phyloP scores from a whole-genome alignment of 768 basidiomycete genomes.

The Pisolithus sp. region DNA sequence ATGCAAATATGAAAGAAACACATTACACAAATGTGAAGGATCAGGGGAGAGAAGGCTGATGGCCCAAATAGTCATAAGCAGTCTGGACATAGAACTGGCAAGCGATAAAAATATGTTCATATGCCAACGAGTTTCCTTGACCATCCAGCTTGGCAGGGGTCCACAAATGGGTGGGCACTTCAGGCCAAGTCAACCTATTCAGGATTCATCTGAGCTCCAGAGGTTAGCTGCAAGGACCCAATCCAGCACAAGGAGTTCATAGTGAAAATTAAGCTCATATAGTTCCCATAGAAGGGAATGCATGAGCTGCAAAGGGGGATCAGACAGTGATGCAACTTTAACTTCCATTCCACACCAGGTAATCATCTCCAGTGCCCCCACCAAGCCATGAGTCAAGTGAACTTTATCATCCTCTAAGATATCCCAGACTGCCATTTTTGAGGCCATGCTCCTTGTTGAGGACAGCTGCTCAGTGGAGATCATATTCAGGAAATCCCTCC shows the following conservation, averaged over 20 bases:
- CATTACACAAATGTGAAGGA: no score
- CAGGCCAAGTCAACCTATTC: neutral
- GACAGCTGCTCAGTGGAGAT: neutral
- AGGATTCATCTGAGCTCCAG: neutral
- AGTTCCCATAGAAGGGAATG: conserved; percentile 17
- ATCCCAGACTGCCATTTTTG: neutral
- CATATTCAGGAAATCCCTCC: no score
- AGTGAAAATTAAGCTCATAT: conserved; percentile 14
- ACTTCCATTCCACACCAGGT: neutral
- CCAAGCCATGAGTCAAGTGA: neutral
- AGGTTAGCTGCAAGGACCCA: neutral
- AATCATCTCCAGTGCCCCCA: neutral
- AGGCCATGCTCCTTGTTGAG: neutral
- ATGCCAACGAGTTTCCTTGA: neutral
- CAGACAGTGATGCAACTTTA: neutral
- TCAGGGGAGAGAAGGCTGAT: no score
- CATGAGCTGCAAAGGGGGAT: neutral
- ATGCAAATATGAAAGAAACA: no score
- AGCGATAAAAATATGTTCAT: no score
- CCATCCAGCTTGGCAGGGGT: neutral
- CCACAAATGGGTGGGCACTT: neutral
- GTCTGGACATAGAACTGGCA: no score
- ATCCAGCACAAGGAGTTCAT: conserved; percentile 15
- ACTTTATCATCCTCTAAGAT: neutral
- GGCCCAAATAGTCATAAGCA: no score